A percentile compares a stretch with the other conserved stretches of the same genome.
Evolutionary conservation across 2,329 filamentous ascomycete species (phyloP).

Genomic region (Colletotrichum scovillei): DNA sequence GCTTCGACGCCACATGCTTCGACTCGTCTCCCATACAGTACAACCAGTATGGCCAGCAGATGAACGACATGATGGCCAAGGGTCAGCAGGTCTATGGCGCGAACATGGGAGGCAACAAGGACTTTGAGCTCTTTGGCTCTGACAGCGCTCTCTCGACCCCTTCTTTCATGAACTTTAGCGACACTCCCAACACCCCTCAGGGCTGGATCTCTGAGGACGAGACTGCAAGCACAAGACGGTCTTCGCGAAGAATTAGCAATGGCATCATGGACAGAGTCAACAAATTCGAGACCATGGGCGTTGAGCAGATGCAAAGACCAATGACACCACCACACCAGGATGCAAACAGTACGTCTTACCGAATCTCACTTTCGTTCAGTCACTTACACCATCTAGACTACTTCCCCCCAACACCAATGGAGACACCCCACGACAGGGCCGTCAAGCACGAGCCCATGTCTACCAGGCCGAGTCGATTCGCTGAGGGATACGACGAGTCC

Average conservation of each 20-base stretch:
- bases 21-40: conserved; percentile 57
- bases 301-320: conserved; percentile 61
- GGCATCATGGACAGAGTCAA: conserved; percentile 69
- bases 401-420: conserved; percentile 75
- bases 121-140: conserved; percentile 62
- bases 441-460: conserved; percentile 51
- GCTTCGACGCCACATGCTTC: conserved; percentile 61
- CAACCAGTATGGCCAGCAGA: conserved; percentile 56
- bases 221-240: conserved; percentile 53
- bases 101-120: conserved; percentile 55
- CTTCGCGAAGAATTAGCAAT: conserved; percentile 66
- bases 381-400: conserved; percentile 58
- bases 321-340: conserved; percentile 72
- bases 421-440: conserved; percentile 66
- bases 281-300: conserved; percentile 67
- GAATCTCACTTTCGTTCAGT: neutral
- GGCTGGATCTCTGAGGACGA: conserved; percentile 65
- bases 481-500: conserved; percentile 72
- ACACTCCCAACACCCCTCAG: conserved; percentile 53
- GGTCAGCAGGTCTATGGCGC: conserved; percentile 54
- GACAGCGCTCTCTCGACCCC: conserved; percentile 61
- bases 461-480: conserved; percentile 60
- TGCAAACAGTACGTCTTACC: conserved; percentile 63
- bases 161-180: conserved; percentile 61
- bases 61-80: conserved; percentile 60